Evolutionary conservation across 805 yeast species (phyloP).

Genomic region (Teunomyces funiuensis): DNA sequence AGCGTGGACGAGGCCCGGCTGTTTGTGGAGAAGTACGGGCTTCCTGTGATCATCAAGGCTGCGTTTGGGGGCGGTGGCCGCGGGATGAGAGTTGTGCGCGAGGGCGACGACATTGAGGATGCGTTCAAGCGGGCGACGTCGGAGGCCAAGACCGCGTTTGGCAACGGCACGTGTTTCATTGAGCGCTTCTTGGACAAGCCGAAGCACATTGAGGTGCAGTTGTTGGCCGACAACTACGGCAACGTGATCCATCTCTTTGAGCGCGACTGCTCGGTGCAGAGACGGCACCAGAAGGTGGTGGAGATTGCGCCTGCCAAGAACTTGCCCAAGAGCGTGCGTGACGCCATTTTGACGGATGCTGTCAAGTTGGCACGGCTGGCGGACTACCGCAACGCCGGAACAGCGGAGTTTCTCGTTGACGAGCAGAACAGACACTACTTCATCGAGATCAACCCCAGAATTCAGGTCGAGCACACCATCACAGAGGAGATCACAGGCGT

Average conservation of each 20-base stretch:
- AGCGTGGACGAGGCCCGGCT: constrained; percentile 70
- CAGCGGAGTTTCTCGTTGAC: constrained; percentile 96
- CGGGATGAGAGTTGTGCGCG: constrained; percentile 98
- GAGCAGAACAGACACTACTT: constrained; percentile 92
- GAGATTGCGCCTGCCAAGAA: constrained; percentile 98
- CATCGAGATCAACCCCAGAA: constrained; percentile 97
- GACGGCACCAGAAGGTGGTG: constrained; percentile 98
- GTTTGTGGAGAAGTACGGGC: constrained; percentile 84
- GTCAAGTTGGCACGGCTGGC: constrained; percentile 87
- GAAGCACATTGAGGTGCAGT: constrained; percentile 96
- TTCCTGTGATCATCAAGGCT: constrained; percentile 95
- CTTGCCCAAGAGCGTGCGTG: constrained; percentile 77
- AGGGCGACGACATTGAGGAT: constrained; percentile 89
- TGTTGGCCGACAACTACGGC: constrained; percentile 90
- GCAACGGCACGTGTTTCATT: constrained; percentile 97
- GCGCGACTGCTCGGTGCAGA: constrained; percentile 99
- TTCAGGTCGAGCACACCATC: constrained; percentile 96
- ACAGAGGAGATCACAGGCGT: constrained; percentile 99
- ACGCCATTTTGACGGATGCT: constrained; percentile 92
- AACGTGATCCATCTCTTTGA: constrained; percentile 94
- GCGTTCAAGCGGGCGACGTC: constrained; percentile 92
- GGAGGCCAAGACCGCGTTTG: constrained; percentile 94
- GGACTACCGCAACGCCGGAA: constrained; percentile 95
- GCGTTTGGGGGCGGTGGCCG: constrained; percentile 99
- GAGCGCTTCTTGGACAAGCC: constrained; percentile 95